phyloP scores from a whole-genome alignment of 179 eudicot species.

The Kewa caespitosa region DNA sequence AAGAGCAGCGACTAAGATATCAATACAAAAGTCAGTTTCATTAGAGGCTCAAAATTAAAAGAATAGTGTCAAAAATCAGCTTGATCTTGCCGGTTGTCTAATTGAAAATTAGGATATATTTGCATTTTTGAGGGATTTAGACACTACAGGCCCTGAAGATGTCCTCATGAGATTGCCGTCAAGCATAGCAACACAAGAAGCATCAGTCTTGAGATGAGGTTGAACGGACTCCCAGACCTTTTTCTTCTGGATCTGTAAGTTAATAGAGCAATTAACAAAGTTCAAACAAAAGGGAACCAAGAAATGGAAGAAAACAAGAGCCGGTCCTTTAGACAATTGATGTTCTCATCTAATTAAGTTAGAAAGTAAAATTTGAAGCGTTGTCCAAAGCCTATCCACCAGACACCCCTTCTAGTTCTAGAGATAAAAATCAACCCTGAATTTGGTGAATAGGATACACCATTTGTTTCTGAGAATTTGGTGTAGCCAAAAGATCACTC shows the following conservation, averaged over 20 bases:
- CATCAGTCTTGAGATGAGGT: constrained; percentile 85
- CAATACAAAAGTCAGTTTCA: not conserved
- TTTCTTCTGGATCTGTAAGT: constrained; percentile 84
- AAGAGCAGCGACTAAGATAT: not conserved
- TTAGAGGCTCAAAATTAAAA: not conserved
- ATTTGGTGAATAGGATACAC: not conserved
- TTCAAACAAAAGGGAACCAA: not conserved
- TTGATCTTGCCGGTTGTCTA: not conserved
- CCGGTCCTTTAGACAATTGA: not conserved
- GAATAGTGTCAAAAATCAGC: not conserved
- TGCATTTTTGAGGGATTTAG: constrained; percentile 66
- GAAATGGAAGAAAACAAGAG: no score
- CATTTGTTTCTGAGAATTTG: no score
- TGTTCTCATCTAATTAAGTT: not conserved
- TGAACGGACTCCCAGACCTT: constrained; percentile 91
- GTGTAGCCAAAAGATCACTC: not conserved
- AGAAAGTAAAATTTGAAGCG: not conserved
- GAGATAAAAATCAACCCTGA: not conserved
- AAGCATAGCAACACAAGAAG: constrained; percentile 57
- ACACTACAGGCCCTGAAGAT: constrained; percentile 63
- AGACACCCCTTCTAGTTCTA: not conserved
- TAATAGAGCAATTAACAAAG: not conserved
- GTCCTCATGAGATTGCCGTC: constrained; percentile 64
- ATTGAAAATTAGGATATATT: constrained; percentile 53
- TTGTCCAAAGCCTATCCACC: not conserved